phyloP scores from a whole-genome alignment of 2,329 filamentous ascomycete species.

The Epichloe hybrida region DNA sequence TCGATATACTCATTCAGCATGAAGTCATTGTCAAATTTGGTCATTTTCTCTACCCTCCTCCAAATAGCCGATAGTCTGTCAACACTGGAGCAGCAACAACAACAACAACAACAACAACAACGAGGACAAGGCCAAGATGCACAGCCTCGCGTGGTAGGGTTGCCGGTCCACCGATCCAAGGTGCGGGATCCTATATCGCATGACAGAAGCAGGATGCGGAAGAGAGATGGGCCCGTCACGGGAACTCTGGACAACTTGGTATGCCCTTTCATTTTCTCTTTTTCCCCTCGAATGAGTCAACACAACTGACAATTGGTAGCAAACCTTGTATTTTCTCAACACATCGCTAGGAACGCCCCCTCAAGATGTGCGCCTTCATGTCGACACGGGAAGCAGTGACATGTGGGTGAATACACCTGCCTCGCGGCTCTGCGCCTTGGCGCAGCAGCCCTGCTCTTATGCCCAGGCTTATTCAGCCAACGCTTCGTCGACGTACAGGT shows the following conservation, averaged over 20 bases:
- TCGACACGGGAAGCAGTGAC: slow-evolving; percentile 59
- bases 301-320: slow-evolving; percentile 13
- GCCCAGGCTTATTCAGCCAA: slow-evolving; percentile 58
- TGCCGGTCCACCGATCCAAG: no score
- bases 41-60: no score
- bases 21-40: no score
- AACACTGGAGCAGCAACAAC: no score
- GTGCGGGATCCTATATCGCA: no score
- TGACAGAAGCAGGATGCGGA: no score
- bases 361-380: slow-evolving; percentile 41
- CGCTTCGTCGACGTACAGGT: slow-evolving; percentile 61
- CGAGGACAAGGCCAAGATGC: background rate
- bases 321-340: slow-evolving; percentile 53
- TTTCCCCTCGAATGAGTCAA: background rate
- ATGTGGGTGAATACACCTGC: slow-evolving; percentile 54
- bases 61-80: no score
- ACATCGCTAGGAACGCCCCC: slow-evolving; percentile 48
- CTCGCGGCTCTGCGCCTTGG: slow-evolving; percentile 44
- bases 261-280: background rate
- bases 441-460: slow-evolving; percentile 37
- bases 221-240: no score
- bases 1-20: no score
- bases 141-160: no score
- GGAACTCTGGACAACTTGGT: no score
- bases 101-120: background rate